phyloP scores from a whole-genome alignment of 1,139 yeast genomes.

The Geotrichum carabidarum region DNA sequence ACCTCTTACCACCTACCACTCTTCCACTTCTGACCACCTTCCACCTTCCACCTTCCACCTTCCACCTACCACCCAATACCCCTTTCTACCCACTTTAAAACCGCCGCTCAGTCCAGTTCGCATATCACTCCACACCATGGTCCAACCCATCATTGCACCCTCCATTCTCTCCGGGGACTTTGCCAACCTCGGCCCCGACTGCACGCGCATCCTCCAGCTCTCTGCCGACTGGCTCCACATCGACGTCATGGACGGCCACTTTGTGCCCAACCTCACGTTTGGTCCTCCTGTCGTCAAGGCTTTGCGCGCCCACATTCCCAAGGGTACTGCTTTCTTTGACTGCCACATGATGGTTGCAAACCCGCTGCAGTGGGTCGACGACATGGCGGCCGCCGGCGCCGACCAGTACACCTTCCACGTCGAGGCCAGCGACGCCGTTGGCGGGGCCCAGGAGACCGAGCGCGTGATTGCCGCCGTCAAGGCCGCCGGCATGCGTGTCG shows the following conservation, averaged over 20 bases:
- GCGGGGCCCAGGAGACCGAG: constrained; percentile 53
- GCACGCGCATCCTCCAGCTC: constrained; percentile 69
- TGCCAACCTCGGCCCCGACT: constrained; percentile 80
- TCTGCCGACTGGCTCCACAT: constrained; percentile 94
- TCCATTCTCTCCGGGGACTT: constrained; percentile 90
- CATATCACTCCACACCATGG: constrained; percentile 26
- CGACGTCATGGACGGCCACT: constrained; percentile 98
- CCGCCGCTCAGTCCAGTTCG: too few relatives aligned
- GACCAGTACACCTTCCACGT: constrained; percentile 95
- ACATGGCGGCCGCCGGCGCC: constrained; percentile 91
- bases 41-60: too few relatives aligned
- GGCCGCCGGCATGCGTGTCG: constrained; percentile 81
- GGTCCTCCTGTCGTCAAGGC: constrained; percentile 88
- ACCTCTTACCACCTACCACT: too few relatives aligned
- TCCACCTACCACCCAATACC: too few relatives aligned
- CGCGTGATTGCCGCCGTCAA: constrained; percentile 72
- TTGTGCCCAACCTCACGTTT: constrained; percentile 91
- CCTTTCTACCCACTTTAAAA: too few relatives aligned
- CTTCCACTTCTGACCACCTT: too few relatives aligned
- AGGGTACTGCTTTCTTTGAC: constrained; percentile 75
- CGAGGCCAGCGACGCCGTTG: constrained; percentile 58
- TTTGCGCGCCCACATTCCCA: constrained; percentile 72
- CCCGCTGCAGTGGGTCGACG: constrained; percentile 93
- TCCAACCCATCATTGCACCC: constrained; percentile 79
- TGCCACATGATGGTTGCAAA: constrained; percentile 98